Evolutionary conservation across 257 asterid genomes (phyloP).

Genomic region (Jacaranda mimosifolia): DNA sequence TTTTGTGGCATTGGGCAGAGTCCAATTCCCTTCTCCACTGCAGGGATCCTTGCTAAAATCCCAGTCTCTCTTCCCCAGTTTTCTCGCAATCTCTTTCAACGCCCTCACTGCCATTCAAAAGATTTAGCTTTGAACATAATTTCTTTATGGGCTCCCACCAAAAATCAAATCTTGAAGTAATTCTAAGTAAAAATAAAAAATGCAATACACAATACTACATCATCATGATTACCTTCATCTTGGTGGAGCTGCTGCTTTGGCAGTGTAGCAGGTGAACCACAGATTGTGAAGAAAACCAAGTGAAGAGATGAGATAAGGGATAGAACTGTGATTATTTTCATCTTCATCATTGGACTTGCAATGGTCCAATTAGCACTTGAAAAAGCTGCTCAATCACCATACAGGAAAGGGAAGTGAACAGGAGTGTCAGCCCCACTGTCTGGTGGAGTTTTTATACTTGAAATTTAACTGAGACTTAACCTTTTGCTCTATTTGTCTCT

Average conservation of each 20-base stretch:
- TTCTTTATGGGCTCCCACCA: background rate
- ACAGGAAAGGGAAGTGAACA: background rate
- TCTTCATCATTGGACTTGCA: background rate
- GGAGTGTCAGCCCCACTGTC: too few species aligned
- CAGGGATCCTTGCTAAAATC: conserved; percentile 79
- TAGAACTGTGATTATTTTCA: background rate
- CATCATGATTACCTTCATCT: conserved; percentile 60
- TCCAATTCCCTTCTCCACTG: conserved; percentile 83
- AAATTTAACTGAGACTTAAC: too few species aligned
- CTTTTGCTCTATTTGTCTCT: too few species aligned
- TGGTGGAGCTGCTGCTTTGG: conserved; percentile 51
- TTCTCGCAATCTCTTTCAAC: conserved; percentile 66
- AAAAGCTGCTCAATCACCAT: conserved; percentile 1
- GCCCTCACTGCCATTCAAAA: conserved; percentile 57
- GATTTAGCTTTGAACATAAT: too few species aligned
- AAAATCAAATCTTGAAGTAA: background rate
- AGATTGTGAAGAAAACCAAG: conserved; percentile 43
- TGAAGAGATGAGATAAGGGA: conserved; percentile 21
- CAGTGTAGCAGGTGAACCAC: conserved; percentile 46
- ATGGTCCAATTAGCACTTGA: background rate
- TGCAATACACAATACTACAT: background rate
- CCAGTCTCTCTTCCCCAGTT: conserved; percentile 85
- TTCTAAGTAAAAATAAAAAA: background rate
- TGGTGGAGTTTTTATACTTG: too few species aligned
- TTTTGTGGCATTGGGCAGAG: conserved; percentile 53